Conservation (phyloP, 1,139 yeast genomes). For the Pichia sp. region DNA sequence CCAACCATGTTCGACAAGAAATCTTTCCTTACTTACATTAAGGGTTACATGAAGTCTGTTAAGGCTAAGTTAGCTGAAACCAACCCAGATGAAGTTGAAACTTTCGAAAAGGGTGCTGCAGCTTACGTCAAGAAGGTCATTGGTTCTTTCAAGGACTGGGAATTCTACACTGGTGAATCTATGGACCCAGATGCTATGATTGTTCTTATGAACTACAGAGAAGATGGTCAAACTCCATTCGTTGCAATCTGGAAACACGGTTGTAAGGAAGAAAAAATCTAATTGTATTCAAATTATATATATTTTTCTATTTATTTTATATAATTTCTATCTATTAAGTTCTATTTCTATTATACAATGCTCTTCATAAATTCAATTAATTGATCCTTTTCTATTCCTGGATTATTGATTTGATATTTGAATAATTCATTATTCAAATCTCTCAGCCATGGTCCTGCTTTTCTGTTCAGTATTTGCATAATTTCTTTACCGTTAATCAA, state of each 20-base stretch:
- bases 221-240: constrained; percentile 97
- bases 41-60: constrained; percentile 96
- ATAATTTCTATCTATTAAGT: not conserved
- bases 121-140: constrained; percentile 93
- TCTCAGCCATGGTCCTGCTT: constrained; percentile 85
- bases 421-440: constrained; percentile 45
- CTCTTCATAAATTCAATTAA: constrained; percentile 39
- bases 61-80: constrained; percentile 83
- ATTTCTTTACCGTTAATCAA: constrained; percentile 65
- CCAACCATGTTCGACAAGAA: constrained; percentile 95
- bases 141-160: constrained; percentile 96
- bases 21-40: constrained; percentile 90
- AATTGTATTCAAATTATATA: constrained; percentile 27
- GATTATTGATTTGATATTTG: constrained; percentile 71
- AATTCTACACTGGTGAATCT: constrained; percentile 98
- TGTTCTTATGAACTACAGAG: constrained; percentile 98
- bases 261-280: constrained; percentile 80
- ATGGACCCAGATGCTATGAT: constrained; percentile 99
- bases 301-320: not conserved
- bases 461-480: constrained; percentile 38
- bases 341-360: not conserved
- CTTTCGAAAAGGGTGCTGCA: constrained; percentile 94
- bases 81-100: constrained; percentile 78
- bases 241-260: constrained; percentile 99
- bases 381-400: constrained; percentile 42